Evolutionary conservation across 2,329 filamentous ascomycete species (phyloP).

Genomic region (Exophiala calicioides): DNA sequence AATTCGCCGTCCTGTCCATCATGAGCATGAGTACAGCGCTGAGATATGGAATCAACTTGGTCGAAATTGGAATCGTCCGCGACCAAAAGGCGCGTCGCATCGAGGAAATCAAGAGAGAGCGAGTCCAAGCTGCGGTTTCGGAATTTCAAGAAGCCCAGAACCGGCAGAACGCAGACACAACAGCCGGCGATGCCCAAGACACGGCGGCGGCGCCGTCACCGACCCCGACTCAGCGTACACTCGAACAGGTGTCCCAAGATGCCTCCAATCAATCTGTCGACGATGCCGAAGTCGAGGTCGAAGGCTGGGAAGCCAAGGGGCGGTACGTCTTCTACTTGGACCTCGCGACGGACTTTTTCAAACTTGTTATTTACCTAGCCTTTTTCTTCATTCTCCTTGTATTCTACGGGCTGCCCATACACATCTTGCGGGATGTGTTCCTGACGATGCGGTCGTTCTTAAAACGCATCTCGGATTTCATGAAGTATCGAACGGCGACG

Average conservation of each 20-base stretch:
- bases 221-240: conserved; percentile 20
- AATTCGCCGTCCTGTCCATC: conserved; percentile 85
- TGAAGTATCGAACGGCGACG: conserved; percentile 87
- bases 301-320: conserved; percentile 94
- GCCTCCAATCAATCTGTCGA: conserved; percentile 63
- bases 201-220: conserved; percentile 3
- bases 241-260: conserved; percentile 23
- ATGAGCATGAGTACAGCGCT: conserved; percentile 76
- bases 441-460: conserved; percentile 90
- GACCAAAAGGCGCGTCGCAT: conserved; percentile 72
- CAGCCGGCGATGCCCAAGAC: conserved; percentile 61
- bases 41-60: conserved; percentile 75
- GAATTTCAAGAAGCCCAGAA: conserved; percentile 20
- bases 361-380: conserved; percentile 80
- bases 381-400: conserved; percentile 93
- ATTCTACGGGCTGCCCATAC: conserved; percentile 94
- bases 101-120: conserved; percentile 66
- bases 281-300: conserved; percentile 91
- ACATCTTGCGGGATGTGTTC: conserved; percentile 94
- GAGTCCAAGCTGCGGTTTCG: conserved; percentile 24
- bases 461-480: conserved; percentile 82
- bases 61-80: conserved; percentile 73
- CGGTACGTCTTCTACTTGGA: conserved; percentile 89
- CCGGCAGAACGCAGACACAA: conserved; percentile 35
- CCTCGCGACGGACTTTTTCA: conserved; percentile 83